These are phyloP conservation scores for Aplosporella prunicola DNA, from an alignment of 2,329 filamentous ascomycete species.

Conservation along the genomic window DNA sequence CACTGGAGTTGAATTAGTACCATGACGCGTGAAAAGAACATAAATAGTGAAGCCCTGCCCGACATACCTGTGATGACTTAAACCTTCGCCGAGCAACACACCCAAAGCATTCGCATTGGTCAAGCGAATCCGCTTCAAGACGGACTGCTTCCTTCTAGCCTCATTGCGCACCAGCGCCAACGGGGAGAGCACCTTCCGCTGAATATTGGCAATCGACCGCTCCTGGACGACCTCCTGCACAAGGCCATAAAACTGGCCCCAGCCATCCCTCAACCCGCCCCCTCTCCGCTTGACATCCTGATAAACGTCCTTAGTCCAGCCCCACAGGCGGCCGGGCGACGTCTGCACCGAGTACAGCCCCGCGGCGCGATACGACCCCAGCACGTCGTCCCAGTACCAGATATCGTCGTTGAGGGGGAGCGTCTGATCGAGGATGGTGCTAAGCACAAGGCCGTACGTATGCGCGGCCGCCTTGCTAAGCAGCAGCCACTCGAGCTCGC, in stretches of 20 bases:
- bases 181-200: slow-evolving; percentile 64
- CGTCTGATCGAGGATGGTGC: slow-evolving; percentile 70
- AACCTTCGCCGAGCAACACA: slow-evolving; percentile 75
- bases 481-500: slow-evolving; percentile 81
- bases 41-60: slow-evolving; percentile 4
- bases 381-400: slow-evolving; percentile 90
- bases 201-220: slow-evolving; percentile 60
- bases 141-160: slow-evolving; percentile 62
- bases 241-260: slow-evolving; percentile 65
- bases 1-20: slow-evolving; percentile 43
- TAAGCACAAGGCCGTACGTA: slow-evolving; percentile 71
- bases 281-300: slow-evolving; percentile 44
- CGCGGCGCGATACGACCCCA: slow-evolving; percentile 68
- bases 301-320: slow-evolving; percentile 62
- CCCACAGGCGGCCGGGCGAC: slow-evolving; percentile 65
- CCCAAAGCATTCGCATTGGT: slow-evolving; percentile 81
- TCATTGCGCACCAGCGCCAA: slow-evolving; percentile 67
- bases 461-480: slow-evolving; percentile 89
- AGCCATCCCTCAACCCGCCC: slow-evolving; percentile 32
- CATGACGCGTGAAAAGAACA: too few relatives aligned
- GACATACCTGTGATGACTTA: slow-evolving; percentile 45
- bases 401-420: slow-evolving; percentile 77
- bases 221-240: slow-evolving; percentile 68
- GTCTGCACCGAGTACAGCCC: slow-evolving; percentile 80
- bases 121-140: slow-evolving; percentile 62